A percentile compares a stretch with the other conserved stretches of the same genome.
These are phyloP conservation scores for Apiospora marii DNA, from an alignment of 2,329 filamentous ascomycete genomes.

Conservation along the genomic window DNA sequence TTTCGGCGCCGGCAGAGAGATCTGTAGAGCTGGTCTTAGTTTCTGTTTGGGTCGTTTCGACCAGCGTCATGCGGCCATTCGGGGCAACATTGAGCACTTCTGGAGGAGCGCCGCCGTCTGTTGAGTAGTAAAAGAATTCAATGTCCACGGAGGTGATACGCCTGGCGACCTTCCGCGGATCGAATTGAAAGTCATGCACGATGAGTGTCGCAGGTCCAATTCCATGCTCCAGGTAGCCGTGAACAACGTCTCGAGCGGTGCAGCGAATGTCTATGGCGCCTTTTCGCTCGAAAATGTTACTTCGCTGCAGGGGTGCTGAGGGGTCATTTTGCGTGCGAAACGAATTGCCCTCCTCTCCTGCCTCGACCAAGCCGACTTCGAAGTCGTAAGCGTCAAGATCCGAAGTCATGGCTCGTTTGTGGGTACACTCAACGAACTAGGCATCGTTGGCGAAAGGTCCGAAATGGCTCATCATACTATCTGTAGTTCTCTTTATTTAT, in stretches of 20 bases:
- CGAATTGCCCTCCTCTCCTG: not conserved
- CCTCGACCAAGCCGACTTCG: not conserved
- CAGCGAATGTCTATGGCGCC: not conserved
- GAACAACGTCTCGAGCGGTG: not conserved
- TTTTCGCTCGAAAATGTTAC: not conserved
- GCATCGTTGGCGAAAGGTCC: too few relatives aligned
- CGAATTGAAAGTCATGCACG: not conserved
- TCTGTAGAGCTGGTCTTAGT: not conserved
- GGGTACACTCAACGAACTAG: too few relatives aligned
- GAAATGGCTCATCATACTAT: too few relatives aligned
- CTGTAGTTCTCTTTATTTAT: too few relatives aligned
- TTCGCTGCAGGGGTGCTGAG: not conserved
- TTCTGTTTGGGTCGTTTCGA: not conserved
- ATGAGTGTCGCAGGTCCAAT: not conserved
- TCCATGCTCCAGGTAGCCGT: not conserved
- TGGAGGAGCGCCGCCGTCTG: not conserved
- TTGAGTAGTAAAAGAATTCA: not conserved
- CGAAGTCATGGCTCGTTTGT: not conserved
- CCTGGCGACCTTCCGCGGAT: not conserved
- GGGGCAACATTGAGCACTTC: not conserved
- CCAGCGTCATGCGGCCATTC: not conserved
- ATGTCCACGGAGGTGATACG: not conserved
- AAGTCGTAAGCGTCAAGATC: not conserved
- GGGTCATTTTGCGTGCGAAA: not conserved
- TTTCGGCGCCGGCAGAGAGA: not conserved